A percentile compares a stretch with the other conserved stretches of the same genome.
Conservation (phyloP, 441 rosid species). For the Rhodomyrtus psidioides region DNA sequence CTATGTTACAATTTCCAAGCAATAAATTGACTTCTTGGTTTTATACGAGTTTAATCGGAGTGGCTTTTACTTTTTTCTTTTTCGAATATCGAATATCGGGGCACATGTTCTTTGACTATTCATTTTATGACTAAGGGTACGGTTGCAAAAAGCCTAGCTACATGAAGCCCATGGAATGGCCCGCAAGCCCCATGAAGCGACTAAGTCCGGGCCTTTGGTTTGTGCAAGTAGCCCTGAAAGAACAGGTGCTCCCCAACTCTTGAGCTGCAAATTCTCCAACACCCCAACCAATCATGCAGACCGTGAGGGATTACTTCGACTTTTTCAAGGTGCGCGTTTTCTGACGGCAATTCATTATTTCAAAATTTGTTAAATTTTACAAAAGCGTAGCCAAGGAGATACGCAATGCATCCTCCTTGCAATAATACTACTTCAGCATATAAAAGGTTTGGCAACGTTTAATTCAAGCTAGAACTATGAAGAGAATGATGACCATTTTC, state of each 20-base stretch:
- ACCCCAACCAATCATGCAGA: not conserved
- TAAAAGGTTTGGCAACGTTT: not conserved
- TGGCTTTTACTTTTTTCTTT: not conserved
- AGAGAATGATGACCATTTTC: not conserved
- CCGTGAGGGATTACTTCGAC: not conserved
- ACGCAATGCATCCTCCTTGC: not conserved
- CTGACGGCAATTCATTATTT: not conserved
- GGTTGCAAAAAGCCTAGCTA: not conserved
- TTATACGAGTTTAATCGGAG: not conserved
- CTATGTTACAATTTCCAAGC: not conserved
- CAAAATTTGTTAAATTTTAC: not conserved
- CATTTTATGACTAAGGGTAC: not conserved
- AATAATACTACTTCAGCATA: not conserved
- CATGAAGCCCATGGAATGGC: not conserved
- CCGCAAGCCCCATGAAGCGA: not conserved
- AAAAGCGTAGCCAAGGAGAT: not conserved
- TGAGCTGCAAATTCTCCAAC: not conserved
- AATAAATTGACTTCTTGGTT: not conserved
- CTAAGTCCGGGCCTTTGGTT: not conserved
- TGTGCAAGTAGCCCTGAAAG: not conserved
- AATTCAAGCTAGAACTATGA: not conserved
- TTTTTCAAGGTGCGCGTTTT: too few relatives aligned
- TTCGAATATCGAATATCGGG: not conserved
- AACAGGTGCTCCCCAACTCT: not conserved
- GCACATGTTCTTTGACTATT: not conserved